Evolutionary conservation across 495 filamentous ascomycete species (phyloP).

Genomic region (Staphylotrichum tortipilum): DNA sequence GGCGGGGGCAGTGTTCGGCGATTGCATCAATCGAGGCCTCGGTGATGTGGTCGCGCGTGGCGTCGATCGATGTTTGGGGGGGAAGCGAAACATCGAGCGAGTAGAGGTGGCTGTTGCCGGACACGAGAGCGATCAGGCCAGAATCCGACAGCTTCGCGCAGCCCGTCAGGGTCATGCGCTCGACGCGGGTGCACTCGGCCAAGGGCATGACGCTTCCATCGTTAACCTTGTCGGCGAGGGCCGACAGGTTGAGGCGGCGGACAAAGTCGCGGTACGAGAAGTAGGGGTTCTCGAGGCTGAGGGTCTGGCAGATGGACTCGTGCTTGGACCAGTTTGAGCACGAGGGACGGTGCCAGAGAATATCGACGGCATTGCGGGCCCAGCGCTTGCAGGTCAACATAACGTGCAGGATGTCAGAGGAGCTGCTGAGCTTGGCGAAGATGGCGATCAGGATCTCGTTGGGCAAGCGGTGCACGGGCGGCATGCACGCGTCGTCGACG

Average conservation of each 20-base stretch:
- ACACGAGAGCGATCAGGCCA: conserved; percentile 70
- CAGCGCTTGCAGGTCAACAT: conserved; percentile 90
- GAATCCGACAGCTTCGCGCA: conserved; percentile 77
- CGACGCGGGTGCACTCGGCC: conserved; percentile 76
- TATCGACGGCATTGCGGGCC: conserved; percentile 85
- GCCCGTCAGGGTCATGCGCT: conserved; percentile 87
- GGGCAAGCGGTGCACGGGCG: conserved; percentile 76
- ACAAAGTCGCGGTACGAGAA: conserved; percentile 84
- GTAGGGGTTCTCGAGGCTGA: conserved; percentile 58
- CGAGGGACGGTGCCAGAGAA: conserved; percentile 89
- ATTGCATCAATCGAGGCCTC: conserved; percentile 74
- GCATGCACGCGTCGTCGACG: conserved; percentile 50
- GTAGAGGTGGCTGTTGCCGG: conserved; percentile 70
- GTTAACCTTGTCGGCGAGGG: conserved; percentile 65
- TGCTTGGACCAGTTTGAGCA: conserved; percentile 80
- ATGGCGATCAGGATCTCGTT: conserved; percentile 91
- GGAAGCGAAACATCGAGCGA: conserved; percentile 80
- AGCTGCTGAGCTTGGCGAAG: conserved; percentile 71
- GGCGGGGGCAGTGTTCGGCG: conserved; percentile 65
- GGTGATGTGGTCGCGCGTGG: conserved; percentile 58
- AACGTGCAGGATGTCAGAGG: conserved; percentile 69
- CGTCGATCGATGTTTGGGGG: background rate
- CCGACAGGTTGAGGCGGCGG: conserved; percentile 80
- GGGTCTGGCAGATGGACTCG: conserved; percentile 64
- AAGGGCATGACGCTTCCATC: conserved; percentile 84